Percentiles rank a stretch among this genome's conserved stretches.
These are phyloP conservation scores for Lasiosphaeris hirsuta DNA, from an alignment of 495 filamentous ascomycete genomes.

Conservation along the genomic window DNA sequence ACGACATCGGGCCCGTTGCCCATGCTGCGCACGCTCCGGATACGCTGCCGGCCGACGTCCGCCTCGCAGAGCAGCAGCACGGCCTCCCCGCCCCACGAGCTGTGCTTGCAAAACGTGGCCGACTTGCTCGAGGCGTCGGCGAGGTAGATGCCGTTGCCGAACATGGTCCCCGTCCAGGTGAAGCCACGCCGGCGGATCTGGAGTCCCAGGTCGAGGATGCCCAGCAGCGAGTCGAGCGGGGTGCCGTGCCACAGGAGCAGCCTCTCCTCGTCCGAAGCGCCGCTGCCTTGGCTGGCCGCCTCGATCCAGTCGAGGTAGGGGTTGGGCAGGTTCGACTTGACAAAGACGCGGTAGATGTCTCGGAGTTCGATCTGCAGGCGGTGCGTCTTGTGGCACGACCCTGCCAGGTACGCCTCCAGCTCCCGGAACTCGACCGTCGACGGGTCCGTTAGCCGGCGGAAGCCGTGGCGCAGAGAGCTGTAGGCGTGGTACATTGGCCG, in stretches of 20 bases:
- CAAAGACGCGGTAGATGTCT: slow-evolving; percentile 64
- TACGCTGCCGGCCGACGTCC: slow-evolving; percentile 47
- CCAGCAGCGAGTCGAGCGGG: slow-evolving; percentile 64
- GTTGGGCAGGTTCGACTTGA: slow-evolving; percentile 9
- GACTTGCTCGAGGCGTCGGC: slow-evolving; percentile 62
- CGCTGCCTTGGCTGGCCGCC: slow-evolving; percentile 33
- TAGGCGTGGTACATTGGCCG: slow-evolving; percentile 57
- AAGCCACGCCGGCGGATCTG: slow-evolving; percentile 71
- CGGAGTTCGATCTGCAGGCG: slow-evolving; percentile 48
- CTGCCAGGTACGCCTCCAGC: slow-evolving; percentile 55
- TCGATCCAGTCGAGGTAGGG: slow-evolving; percentile 48
- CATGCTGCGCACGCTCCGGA: background rate
- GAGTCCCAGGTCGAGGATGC: slow-evolving; percentile 67
- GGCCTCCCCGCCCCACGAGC: slow-evolving; percentile 35
- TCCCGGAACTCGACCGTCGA: slow-evolving; percentile 53
- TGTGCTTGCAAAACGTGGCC: slow-evolving; percentile 59
- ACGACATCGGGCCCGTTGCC: background rate
- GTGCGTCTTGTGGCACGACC: slow-evolving; percentile 55
- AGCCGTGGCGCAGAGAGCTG: slow-evolving; percentile 60
- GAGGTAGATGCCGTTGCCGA: slow-evolving; percentile 72
- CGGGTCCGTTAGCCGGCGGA: slow-evolving; percentile 48
- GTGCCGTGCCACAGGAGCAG: slow-evolving; percentile 67
- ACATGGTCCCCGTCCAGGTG: slow-evolving; percentile 61
- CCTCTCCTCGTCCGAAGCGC: slow-evolving; percentile 54
- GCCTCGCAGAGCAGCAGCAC: slow-evolving; percentile 61